Percentiles rank a stretch among this genome's conserved stretches.
phyloP scores from a whole-genome alignment of 2,329 filamentous ascomycete species.

The Pestalotiopsis fici region DNA sequence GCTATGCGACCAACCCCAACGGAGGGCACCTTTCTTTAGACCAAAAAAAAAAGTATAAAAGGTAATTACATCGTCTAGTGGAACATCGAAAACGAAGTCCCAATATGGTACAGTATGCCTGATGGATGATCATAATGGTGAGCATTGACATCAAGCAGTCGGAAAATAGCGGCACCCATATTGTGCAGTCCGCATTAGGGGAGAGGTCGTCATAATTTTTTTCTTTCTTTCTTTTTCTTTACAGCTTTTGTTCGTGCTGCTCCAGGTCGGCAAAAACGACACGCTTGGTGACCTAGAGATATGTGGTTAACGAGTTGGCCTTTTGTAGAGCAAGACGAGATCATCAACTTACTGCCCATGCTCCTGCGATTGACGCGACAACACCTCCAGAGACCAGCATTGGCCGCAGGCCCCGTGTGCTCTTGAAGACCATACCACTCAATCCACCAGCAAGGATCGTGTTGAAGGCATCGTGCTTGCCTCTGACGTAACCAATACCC shows the following conservation, averaged over 20 bases:
- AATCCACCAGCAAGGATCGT: conserved; percentile 82
- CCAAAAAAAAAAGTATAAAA: conserved; percentile 17
- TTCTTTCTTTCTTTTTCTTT: not conserved
- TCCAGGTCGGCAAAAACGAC: conserved; percentile 8
- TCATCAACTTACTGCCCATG: conserved; percentile 77
- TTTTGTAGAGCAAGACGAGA: not conserved
- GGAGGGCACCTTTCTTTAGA: conserved; percentile 15
- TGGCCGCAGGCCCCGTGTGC: conserved; percentile 82
- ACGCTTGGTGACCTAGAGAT: conserved; percentile 26
- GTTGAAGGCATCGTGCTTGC: conserved; percentile 89
- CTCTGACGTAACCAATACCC: conserved; percentile 74
- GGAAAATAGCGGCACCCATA: not conserved
- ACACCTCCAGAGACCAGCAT: conserved; percentile 95
- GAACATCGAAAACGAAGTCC: conserved; percentile 14
- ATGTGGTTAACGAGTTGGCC: conserved; percentile 19
- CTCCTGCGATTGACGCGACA: conserved; percentile 81
- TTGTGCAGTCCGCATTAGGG: not conserved
- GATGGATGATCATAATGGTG: not conserved
- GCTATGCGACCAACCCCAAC: conserved; percentile 34
- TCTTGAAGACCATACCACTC: conserved; percentile 96
- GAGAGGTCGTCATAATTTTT: not conserved
- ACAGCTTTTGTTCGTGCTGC: conserved; percentile 9
- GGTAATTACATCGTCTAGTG: conserved; percentile 18
- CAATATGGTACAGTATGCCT: conserved; percentile 28
- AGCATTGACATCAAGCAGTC: not conserved